Base-by-base conservation (phyloP, 257 asterid species). In the Osmanthus fragrans region DNA sequence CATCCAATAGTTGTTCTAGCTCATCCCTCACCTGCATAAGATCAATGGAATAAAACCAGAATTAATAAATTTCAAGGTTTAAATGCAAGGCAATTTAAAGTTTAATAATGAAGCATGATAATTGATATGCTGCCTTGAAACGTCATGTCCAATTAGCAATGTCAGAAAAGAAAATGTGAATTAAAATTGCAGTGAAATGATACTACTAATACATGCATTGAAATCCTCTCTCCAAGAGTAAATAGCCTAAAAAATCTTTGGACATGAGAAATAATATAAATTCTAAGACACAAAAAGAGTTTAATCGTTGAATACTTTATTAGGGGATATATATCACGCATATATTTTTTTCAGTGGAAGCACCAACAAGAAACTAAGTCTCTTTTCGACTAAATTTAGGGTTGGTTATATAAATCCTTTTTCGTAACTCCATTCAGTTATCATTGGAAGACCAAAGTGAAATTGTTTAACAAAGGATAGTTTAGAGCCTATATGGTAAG, bases 1-100 rank as follows among this genome's bases (percentile, higher is more conserved):
- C 98, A 68, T 93, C 99, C 89, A 95, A 84, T 79, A 95, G 98
- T 84, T 93, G 99, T 85, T 95, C 99, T 54, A 95, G 90, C 89
- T 95, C 99, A 78, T 95, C 99, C 67, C 99, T 84, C 73, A 93
- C 97, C 99, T 94, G 89, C 79, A 85, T 36, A 27, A 68, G 70
- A 76, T 71, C 76, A 71, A 78, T 12, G 69, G 72, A 66, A 16
- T 60, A 60, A 78, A 68, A 76, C 74, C 40, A 64, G 36, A 65
- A 67, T 10, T 64, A 76, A 34, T 36, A 11, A 49, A 49, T 23
- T 21, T 4, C 27, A 25, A 25, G 27, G 25, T 64, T 47, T 29
- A 15, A 32, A 34, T 47, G 77, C 77, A 78, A 33, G 34, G 33
- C 25, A 9, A 11, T 13, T 2, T 13, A 37, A 11, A 11, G 39